Base-by-base conservation (phyloP, 495 filamentous ascomycete species). In the Aspergillus incahuasiensis region DNA sequence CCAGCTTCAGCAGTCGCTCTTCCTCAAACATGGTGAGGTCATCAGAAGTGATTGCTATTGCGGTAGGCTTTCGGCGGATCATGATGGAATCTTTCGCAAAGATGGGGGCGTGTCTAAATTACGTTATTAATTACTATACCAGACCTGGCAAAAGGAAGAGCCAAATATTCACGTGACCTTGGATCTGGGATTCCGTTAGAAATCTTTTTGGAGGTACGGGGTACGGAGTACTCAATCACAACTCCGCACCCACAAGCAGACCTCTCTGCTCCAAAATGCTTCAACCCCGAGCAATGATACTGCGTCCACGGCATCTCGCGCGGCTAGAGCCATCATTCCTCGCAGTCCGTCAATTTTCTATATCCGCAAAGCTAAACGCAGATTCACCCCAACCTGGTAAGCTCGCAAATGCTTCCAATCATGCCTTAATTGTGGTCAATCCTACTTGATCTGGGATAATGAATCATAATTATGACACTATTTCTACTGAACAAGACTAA, bases 11-110 rank as follows among this genome's bases (percentile, higher is more conserved):
- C 46, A 68, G 61, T 50, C 71, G 71, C 16, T 68, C 60, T 52
- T 92, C 87, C 72, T 91, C 89, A 69, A 90, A 92, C 41, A 82
- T 76, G 22, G 84, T 79, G 38, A 94, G 69, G 65, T 95, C 90
- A 70, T 92, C 89, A 9, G 84, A 75, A 0, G 89, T 92, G 35
- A 95, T 77, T 49, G 82, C 79, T 58, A 95, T 88, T 24, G 84
- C 78, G 5, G 90, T 95, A 2, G 89, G 86, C 45, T 87, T 85
- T 34, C 89, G 85, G 63, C 90, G 89, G 54, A 95, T 85, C 90
- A 95, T 95, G 16, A 61, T 63, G 15, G 20, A n/a, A 20, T 20
- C 25, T 15, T 35, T 20, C 15, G 6, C 11, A n/a, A 39, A 0
- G 15, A 16, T 24, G 15, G 34, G 6, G 3, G 34, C 11, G 19